A percentile compares a stretch with the other conserved stretches of the same genome.
Conservation (phyloP, 768 basidiomycete genomes). For the Aureoboletus auriporus region DNA sequence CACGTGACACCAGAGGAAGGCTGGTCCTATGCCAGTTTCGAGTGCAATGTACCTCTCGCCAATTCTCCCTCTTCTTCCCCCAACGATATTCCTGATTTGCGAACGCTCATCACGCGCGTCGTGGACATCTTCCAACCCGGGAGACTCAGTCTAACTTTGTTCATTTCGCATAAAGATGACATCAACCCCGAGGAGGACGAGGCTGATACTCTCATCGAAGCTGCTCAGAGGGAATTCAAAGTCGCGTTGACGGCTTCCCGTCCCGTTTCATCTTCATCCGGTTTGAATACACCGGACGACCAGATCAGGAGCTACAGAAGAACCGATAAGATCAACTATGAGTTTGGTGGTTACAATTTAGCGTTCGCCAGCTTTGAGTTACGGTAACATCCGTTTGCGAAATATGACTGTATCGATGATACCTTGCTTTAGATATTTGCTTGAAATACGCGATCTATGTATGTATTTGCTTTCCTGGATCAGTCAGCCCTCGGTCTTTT, state of each 20-base stretch:
- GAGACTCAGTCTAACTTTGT: conserved; percentile 81
- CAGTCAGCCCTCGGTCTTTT: conserved; percentile 6
- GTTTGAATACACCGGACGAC: conserved; percentile 4
- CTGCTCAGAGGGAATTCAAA: conserved; percentile 71
- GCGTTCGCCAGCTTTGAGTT: conserved; percentile 86
- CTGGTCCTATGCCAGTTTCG: conserved; percentile 98
- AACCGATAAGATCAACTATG: conserved; percentile 98
- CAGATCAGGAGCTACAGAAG: conserved; percentile 54
- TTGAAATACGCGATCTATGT: conserved; percentile 12
- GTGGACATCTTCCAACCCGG: conserved; percentile 91
- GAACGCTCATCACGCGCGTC: conserved; percentile 81
- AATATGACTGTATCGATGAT: conserved; percentile 14
- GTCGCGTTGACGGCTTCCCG: conserved; percentile 46
- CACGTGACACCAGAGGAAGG: conserved; percentile 98
- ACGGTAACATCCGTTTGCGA: conserved; percentile 25
- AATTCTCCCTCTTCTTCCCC: conserved; percentile 26
- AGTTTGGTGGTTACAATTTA: conserved; percentile 89
- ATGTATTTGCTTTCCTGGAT: conserved; percentile 13
- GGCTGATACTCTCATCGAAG: conserved; percentile 58
- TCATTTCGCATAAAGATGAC: conserved; percentile 70
- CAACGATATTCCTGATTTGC: conserved; percentile 63
- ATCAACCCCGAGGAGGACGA: conserved; percentile 39
- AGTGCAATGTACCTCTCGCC: conserved; percentile 88
- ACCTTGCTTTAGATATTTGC: conserved; percentile 20
- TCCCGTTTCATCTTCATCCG: conserved; percentile 23